Percentiles rank a stretch among this genome's conserved stretches.
Conservation (phyloP, 208 protist species). For the Crithidia acanthocephali region DNA sequence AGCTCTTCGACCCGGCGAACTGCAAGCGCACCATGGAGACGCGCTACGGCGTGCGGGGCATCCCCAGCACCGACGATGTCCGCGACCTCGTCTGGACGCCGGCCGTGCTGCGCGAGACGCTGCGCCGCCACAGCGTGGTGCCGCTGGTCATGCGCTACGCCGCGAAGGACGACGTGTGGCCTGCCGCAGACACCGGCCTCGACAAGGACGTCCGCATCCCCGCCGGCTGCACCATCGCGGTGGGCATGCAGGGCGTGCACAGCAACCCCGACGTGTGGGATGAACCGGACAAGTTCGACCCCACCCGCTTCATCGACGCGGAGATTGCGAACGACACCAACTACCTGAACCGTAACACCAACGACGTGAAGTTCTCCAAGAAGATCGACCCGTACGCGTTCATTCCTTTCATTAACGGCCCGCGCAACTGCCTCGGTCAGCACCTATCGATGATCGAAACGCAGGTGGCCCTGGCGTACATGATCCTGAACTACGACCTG, state of each 20-base stretch:
- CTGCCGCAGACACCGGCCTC: constrained; percentile 77
- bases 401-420: constrained; percentile 94
- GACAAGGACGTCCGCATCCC: constrained; percentile 73
- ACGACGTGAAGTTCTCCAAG: constrained; percentile 55
- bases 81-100: constrained; percentile 76
- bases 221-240: constrained; percentile 73
- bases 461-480: constrained; percentile 77
- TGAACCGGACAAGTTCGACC: constrained; percentile 77
- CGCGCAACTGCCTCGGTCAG: constrained; percentile 93
- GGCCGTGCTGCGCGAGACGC: constrained; percentile 84
- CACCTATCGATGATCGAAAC: constrained; percentile 91
- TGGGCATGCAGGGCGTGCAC: constrained; percentile 86
- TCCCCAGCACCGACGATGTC: constrained; percentile 66
- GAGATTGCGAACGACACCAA: constrained; percentile 85
- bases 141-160: constrained; percentile 87
- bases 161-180: constrained; percentile 77
- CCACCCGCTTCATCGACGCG: constrained; percentile 81
- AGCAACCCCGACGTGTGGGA: constrained; percentile 81
- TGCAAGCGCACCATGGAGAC: constrained; percentile 63
- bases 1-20: constrained; percentile 73
- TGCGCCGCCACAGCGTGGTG: constrained; percentile 87
- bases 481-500: constrained; percentile 79
- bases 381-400: constrained; percentile 88
- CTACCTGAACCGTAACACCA: constrained; percentile 36
- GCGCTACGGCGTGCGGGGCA: constrained; percentile 61